Base-by-base conservation (phyloP, 202 grass and related monocot genomes). In the Eragrostis tef region DNA sequence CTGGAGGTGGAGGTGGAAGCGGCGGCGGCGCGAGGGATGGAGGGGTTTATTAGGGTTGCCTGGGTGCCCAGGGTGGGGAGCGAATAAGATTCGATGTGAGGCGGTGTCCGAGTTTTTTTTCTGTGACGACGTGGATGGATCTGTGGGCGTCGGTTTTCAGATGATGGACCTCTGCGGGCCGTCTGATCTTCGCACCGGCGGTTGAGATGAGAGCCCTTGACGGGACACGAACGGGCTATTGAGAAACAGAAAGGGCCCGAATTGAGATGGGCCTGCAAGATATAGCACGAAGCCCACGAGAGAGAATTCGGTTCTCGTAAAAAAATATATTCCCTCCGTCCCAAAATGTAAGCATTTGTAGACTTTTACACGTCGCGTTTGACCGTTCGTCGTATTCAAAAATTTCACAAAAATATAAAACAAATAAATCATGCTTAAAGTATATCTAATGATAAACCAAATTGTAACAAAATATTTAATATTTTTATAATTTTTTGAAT, bases 1-100 rank as follows among this genome's bases (percentile, higher is more conserved):
- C 77, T 59, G 78, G 81, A 8, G 3, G 22, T 16, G 47, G 31
- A 3, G 11, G 48, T 46, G 81, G 64, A 1, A 45, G 48, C 11
- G 80, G 50, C 53, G 76, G 86, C 57, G 64, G 41, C 36, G 57
- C 24, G 44, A 39, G 63, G 72, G 6, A 16, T 0, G 45, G 46
- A 39, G 39, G 81, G 85, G 85, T 87, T 83, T 87, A 57, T 83
- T 87, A 87, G 85, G 79, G 79, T 77, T 86, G 75, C 83, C 56
- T 71, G 66, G 54, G 20, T 16, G 2, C n/a, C 44, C 12, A 48
- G 19, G 6, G n/a, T 9, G 31, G 31, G 4, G 47, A 50, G 27
- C 41, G 42, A 29, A 42, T 16, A 21, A 26, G 53, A 63, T 54
- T 21, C 66, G 31, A 24, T 11, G 46, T 49, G 47, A 20, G 71